Conservation (phyloP, 2,329 filamentous ascomycete genomes). For the Stagonosporopsis cucurbitacearum region DNA sequence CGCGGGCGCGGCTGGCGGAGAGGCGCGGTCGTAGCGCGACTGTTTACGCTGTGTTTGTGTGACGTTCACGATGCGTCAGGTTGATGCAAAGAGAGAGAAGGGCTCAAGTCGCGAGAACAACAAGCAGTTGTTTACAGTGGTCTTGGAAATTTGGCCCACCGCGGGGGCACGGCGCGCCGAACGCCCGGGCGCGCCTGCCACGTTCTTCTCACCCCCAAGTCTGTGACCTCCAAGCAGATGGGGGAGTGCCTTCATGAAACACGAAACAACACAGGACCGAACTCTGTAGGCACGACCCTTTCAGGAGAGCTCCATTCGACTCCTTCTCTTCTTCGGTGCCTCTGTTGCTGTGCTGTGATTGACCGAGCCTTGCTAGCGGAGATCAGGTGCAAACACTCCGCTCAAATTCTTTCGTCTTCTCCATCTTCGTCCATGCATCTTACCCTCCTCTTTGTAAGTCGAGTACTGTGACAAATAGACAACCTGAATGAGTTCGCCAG, state of each 20-base stretch:
- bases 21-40: slow-evolving; percentile 13
- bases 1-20: slow-evolving; percentile 2
- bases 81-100: slow-evolving; percentile 21
- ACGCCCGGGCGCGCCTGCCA: slow-evolving; percentile 12
- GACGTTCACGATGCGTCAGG: slow-evolving; percentile 5
- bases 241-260: background rate
- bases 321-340: too few relatives aligned
- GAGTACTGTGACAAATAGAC: too few relatives aligned
- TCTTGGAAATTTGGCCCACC: slow-evolving; percentile 30
- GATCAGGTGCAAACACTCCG: too few relatives aligned
- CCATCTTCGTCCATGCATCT: too few relatives aligned
- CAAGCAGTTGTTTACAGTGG: slow-evolving; percentile 35
- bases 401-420: too few relatives aligned
- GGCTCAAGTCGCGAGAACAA: slow-evolving; percentile 27
- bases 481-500: too few relatives aligned
- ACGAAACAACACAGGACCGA: background rate
- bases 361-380: too few relatives aligned
- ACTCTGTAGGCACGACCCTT: background rate
- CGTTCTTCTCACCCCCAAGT: slow-evolving; percentile 11
- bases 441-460: too few relatives aligned
- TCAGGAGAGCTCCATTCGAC: background rate
- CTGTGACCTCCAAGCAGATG: background rate
- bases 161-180: slow-evolving; percentile 12
- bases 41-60: slow-evolving; percentile 13
- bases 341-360: too few relatives aligned